These are phyloP conservation scores for Paraphysoderma sedebokerense DNA, from an alignment of 371 early-diverging fungal species.

Conservation along the genomic window DNA sequence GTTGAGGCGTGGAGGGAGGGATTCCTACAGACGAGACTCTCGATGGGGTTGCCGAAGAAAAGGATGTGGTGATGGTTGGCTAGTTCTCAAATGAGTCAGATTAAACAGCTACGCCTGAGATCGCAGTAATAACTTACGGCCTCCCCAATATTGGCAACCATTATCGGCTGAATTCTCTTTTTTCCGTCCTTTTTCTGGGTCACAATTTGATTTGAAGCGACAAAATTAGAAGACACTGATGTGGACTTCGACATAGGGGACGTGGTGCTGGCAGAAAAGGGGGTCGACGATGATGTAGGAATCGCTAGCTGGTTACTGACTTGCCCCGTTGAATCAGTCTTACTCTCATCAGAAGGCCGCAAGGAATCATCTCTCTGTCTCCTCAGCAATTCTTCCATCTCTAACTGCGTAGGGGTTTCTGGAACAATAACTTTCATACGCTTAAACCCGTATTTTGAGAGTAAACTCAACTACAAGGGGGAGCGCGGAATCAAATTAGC, in stretches of 20 bases:
- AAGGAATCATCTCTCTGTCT: not conserved
- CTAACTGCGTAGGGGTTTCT: conserved; percentile 44
- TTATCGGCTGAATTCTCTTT: conserved; percentile 56
- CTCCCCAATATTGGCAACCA: conserved; percentile 3
- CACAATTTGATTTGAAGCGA: conserved; percentile 20
- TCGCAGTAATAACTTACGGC: too few species aligned
- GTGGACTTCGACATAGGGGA: conserved; percentile 5
- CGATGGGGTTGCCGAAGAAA: too few species aligned
- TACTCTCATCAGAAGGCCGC: not conserved
- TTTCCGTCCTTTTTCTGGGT: conserved; percentile 57
- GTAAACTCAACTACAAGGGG: conserved; percentile 24
- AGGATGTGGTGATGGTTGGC: too few species aligned
- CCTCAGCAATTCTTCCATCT: conserved; percentile 32
- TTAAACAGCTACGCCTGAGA: too few species aligned
- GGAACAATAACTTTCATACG: conserved; percentile 30
- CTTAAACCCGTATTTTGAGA: conserved; percentile 54
- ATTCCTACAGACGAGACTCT: too few species aligned
- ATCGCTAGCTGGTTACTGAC: not conserved
- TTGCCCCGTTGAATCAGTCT: not conserved
- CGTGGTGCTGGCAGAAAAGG: not conserved
- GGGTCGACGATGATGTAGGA: not conserved
- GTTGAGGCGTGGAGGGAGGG: too few species aligned
- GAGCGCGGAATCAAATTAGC: not conserved
- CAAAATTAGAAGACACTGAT: conserved; percentile 9
- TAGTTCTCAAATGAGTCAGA: too few species aligned